A percentile compares a stretch with the other conserved stretches of the same genome.
These are phyloP conservation scores for Penicillium glabrum DNA, from an alignment of 2,329 filamentous ascomycete genomes.

Conservation along the genomic window DNA sequence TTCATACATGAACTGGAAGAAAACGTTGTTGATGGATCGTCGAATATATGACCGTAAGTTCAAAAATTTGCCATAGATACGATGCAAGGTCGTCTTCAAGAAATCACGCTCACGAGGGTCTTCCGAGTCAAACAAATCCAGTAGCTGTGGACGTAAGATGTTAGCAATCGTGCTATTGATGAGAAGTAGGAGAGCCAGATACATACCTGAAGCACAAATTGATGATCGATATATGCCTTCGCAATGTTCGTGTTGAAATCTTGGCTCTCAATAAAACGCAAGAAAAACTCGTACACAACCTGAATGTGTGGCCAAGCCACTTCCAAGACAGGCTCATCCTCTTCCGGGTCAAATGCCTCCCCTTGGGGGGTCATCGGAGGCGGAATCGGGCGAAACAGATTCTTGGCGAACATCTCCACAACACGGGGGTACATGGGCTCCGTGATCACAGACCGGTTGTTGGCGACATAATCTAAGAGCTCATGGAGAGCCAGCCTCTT, in stretches of 20 bases:
- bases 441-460: slow-evolving; percentile 97
- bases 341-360: slow-evolving; percentile 96
- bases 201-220: slow-evolving; percentile 79
- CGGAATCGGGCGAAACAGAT: slow-evolving; percentile 93
- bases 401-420: slow-evolving; percentile 99
- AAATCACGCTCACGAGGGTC: slow-evolving; percentile 96
- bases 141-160: slow-evolving; percentile 54
- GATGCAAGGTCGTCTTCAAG: slow-evolving; percentile 93
- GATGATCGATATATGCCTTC: slow-evolving; percentile 97
- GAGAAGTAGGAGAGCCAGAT: background rate
- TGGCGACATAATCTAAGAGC: slow-evolving; percentile 94
- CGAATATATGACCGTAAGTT: slow-evolving; percentile 96
- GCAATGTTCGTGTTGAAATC: slow-evolving; percentile 99
- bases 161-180: slow-evolving; percentile 8
- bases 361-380: slow-evolving; percentile 97
- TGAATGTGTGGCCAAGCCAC: slow-evolving; percentile 99
- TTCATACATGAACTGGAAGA: slow-evolving; percentile 99
- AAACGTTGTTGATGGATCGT: slow-evolving; percentile 99
- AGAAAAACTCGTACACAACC: slow-evolving; percentile 98
- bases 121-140: slow-evolving; percentile 98
- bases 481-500: slow-evolving; percentile 95
- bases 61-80: slow-evolving; percentile 98
- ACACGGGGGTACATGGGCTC: slow-evolving; percentile 99
- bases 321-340: slow-evolving; percentile 96
- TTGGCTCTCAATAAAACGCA: slow-evolving; percentile 97